A percentile compares a stretch with the other conserved stretches of the same genome.
Evolutionary conservation across 352 stramenopile genomes (phyloP).

Genomic region (Phytophthora fragariaefolia): DNA sequence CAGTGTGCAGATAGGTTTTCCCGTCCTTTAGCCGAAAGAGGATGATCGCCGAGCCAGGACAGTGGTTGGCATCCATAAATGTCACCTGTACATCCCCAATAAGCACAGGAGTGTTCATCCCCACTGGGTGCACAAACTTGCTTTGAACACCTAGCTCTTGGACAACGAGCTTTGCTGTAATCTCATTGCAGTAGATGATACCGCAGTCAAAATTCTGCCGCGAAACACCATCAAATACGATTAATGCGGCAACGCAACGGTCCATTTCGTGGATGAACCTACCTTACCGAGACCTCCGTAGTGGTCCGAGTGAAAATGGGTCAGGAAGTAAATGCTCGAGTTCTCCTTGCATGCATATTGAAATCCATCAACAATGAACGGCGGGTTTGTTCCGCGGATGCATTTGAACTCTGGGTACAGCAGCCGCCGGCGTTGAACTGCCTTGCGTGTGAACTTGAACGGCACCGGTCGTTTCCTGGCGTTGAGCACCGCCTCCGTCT

Average conservation of each 20-base stretch:
- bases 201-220: conserved; percentile 90
- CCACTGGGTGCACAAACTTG: conserved; percentile 92
- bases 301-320: conserved; percentile 98
- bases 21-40: conserved; percentile 90
- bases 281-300: conserved; percentile 92
- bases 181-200: conserved; percentile 96
- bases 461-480: conserved; percentile 36
- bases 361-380: conserved; percentile 91
- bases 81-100: conserved; percentile 93
- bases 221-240: too few species aligned
- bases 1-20: conserved; percentile 92
- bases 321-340: conserved; percentile 95
- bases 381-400: conserved; percentile 73
- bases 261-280: not conserved
- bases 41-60: conserved; percentile 95
- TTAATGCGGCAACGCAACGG: conserved; percentile 2
- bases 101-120: conserved; percentile 89
- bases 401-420: conserved; percentile 82
- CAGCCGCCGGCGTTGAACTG: conserved; percentile 27
- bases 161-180: conserved; percentile 92
- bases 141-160: conserved; percentile 92
- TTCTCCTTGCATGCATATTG: conserved; percentile 76
- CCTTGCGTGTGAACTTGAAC: conserved; percentile 39
- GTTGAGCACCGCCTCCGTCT: conserved; percentile 58
- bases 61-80: conserved; percentile 97